These are phyloP conservation scores for Cordyceps pruinosa DNA, from an alignment of 2,329 filamentous ascomycete genomes.

Conservation along the genomic window DNA sequence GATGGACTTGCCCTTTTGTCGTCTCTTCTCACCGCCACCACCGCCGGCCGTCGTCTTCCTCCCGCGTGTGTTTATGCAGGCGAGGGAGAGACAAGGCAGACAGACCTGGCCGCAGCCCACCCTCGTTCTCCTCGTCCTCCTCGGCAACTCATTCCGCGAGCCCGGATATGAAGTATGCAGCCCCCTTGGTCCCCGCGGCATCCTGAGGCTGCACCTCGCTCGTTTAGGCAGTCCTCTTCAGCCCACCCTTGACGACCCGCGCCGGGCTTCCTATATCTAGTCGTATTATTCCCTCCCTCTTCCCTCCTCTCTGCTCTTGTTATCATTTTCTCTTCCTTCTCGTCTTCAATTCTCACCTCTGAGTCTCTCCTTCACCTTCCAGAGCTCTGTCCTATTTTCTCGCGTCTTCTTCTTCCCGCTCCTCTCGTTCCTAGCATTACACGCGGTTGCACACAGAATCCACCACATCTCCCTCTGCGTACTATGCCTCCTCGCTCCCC, in stretches of 20 bases:
- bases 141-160: neutral
- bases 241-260: neutral
- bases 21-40: neutral
- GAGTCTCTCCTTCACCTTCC: constrained; percentile 7
- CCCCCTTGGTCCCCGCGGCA: neutral
- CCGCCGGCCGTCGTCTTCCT: neutral
- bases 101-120: neutral
- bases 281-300: neutral
- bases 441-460: no score
- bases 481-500: neutral
- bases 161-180: constrained; percentile 1
- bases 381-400: neutral
- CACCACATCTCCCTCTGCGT: neutral
- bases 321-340: no score
- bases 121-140: neutral
- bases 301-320: neutral
- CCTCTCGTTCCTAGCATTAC: neutral
- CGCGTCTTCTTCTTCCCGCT: neutral
- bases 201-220: constrained; percentile 3
- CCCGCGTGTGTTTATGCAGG: neutral
- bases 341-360: no score
- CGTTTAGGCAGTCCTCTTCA: neutral
- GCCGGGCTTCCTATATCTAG: neutral
- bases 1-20: neutral
- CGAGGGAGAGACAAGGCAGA: neutral